Evolutionary conservation across 352 stramenopile species (phyloP), one percentile per base, ranked within the genome.

Genomic region (Phytopythium vexans): DNA sequence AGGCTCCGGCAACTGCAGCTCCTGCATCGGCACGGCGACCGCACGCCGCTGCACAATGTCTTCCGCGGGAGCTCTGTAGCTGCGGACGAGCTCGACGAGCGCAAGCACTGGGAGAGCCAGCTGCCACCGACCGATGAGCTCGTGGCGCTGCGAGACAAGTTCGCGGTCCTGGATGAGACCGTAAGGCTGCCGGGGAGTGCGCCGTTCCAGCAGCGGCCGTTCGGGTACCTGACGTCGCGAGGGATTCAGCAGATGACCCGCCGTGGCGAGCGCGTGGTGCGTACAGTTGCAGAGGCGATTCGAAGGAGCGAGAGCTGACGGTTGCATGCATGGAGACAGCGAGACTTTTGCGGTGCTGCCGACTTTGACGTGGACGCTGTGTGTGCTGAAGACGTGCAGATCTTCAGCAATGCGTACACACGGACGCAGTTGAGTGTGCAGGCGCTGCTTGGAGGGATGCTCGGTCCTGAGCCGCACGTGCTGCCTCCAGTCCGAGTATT

Each of bases 361-460:
- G 72, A 68, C 31, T 53, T 90, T 16, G 33, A 32, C n/a, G 48
- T 90, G n/a, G 68, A 67, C 34, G 37, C 53, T 32, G 48, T 88
- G 45, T 45, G 21, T 3, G 45, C 56, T 3, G 39, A 59, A 1
- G 64, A 88, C 49, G 58, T 89, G 34, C 65, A 82, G 39, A 68
- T 91, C 46, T 86, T 75, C 53, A 83, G 78, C 56, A 91, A 88
- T 43, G 50, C 74, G 31, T 92, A 91, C 68, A 77, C 70, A 14
- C 81, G 83, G 41, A 94, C 83, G n/a, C 83, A 94, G 57, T 42
- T 88, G 12, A 94, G 83, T 59, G 81, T 76, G 10, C 76, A 89
- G 58, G 71, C 77, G 36, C 51, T 94, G 34, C 62, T 94, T 14
- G 59, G 44, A 1, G 75, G 70, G 3, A 62, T 94, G 44, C 54